phyloP scores from a whole-genome alignment of 768 basidiomycete genomes.

The Leccinum subtestaceum region DNA sequence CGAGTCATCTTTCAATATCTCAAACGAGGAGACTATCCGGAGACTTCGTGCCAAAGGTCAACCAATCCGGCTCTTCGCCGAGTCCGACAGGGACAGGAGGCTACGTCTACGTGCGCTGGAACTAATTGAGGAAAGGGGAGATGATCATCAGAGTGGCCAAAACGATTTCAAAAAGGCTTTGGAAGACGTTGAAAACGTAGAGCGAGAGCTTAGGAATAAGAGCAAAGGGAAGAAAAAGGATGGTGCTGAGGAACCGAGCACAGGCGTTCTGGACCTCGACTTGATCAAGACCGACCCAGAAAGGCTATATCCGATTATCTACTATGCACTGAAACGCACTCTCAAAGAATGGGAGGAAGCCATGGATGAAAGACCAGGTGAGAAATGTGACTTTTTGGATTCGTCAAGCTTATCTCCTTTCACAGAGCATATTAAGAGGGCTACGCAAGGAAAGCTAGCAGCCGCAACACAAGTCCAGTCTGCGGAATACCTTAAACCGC shows the following conservation, averaged over 20 bases:
- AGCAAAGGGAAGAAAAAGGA: slow-evolving; percentile 61
- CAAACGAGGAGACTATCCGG: slow-evolving; percentile 88
- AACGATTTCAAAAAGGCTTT: slow-evolving; percentile 93
- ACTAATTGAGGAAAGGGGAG: slow-evolving; percentile 88
- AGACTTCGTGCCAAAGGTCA: slow-evolving; percentile 89
- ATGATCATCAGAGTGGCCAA: slow-evolving; percentile 77
- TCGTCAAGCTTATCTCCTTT: slow-evolving; percentile 1
- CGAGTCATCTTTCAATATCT: slow-evolving; percentile 71
- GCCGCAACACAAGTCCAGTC: slow-evolving; percentile 95
- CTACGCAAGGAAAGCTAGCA: slow-evolving; percentile 89
- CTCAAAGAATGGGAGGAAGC: slow-evolving; percentile 96
- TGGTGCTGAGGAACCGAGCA: slow-evolving; percentile 45
- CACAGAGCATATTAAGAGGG: slow-evolving; percentile 79
- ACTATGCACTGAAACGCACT: slow-evolving; percentile 88
- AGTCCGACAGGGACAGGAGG: slow-evolving; percentile 90
- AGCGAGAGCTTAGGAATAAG: slow-evolving; percentile 61
- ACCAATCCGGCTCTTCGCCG: slow-evolving; percentile 92
- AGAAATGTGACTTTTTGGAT: not conserved
- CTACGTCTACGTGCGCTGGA: slow-evolving; percentile 90
- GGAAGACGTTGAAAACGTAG: slow-evolving; percentile 82
- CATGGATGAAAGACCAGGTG: slow-evolving; percentile 93
- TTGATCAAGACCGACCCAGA: slow-evolving; percentile 90
- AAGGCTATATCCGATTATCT: slow-evolving; percentile 95
- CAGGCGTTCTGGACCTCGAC: slow-evolving; percentile 69
- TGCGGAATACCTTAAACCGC: slow-evolving; percentile 93